Percentiles rank a stretch among this genome's conserved stretches.
Conservation (phyloP, 2,329 filamentous ascomycete species). For the Sclerotinia sclerotiorum region DNA sequence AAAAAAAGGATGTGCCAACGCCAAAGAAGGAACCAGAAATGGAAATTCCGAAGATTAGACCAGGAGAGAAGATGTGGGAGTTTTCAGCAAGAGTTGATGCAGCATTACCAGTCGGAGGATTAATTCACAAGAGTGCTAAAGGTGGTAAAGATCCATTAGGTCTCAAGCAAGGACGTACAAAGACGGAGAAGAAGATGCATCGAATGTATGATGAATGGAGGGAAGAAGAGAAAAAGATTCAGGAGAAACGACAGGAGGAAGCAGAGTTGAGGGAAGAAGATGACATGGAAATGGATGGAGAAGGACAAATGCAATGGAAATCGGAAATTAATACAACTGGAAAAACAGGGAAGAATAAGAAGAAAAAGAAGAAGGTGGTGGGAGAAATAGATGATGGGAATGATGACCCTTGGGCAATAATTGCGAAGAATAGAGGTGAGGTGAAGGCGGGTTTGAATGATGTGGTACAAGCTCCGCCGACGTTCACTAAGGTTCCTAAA, state of each 20-base stretch:
- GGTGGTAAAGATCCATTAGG: constrained; percentile 63
- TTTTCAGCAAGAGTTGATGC: constrained; percentile 83
- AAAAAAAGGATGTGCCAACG: constrained; percentile 26
- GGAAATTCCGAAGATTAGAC: constrained; percentile 67
- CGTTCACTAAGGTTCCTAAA: constrained; percentile 38
- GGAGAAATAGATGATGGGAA: constrained; percentile 43
- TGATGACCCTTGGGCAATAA: constrained; percentile 41
- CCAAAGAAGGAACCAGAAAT: constrained; percentile 32
- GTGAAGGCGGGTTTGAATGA: constrained; percentile 42
- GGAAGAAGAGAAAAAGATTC: constrained; percentile 59
- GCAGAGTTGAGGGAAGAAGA: constrained; percentile 39
- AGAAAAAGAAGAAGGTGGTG: constrained; percentile 44
- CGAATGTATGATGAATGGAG: constrained; percentile 78
- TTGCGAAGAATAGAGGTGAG: constrained; percentile 37
- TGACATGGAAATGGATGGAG: constrained; percentile 36
- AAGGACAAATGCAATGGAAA: constrained; percentile 54
- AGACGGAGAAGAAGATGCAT: constrained; percentile 81
- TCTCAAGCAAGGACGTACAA: constrained; percentile 68
- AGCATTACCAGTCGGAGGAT: constrained; percentile 71
- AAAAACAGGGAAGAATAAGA: constrained; percentile 25
- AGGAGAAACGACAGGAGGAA: constrained; percentile 37
- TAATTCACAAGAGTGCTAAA: constrained; percentile 61
- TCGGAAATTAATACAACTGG: constrained; percentile 54
- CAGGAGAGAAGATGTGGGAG: constrained; percentile 79
- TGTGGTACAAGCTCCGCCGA: constrained; percentile 40